These are phyloP conservation scores for Rhodotorula babjevae DNA, from an alignment of 768 basidiomycete species.

Conservation along the genomic window DNA sequence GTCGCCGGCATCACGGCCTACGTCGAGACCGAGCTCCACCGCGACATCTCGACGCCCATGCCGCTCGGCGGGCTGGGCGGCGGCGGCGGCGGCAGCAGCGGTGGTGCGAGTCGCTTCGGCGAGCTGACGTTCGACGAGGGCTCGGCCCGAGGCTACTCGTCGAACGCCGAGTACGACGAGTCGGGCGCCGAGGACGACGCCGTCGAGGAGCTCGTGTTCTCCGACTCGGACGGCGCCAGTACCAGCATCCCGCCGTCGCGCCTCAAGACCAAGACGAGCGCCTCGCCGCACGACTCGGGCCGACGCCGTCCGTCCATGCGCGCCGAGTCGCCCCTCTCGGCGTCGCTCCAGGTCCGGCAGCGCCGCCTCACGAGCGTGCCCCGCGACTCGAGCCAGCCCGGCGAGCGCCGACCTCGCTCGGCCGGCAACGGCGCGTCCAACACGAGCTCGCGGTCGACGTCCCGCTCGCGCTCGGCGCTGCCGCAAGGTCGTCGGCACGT, in stretches of 20 bases:
- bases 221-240: constrained; percentile 34
- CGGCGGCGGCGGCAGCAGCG: constrained; percentile 1
- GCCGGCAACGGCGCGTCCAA: constrained; percentile 9
- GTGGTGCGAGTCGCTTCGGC: constrained; percentile 10
- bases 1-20: constrained; percentile 89
- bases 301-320: neutral
- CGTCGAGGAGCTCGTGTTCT: constrained; percentile 4
- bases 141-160: constrained; percentile 1
- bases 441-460: constrained; percentile 73
- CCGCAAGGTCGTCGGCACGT: constrained; percentile 16
- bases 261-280: constrained; percentile 6
- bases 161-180: constrained; percentile 19
- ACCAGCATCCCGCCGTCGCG: constrained; percentile 32
- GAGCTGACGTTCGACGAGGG: constrained; percentile 27
- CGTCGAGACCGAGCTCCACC: constrained; percentile 83
- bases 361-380: constrained; percentile 35
- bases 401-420: constrained; percentile 13
- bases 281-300: neutral
- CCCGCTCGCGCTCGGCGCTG: constrained; percentile 82
- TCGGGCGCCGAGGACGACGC: constrained; percentile 27
- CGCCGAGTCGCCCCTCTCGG: constrained; percentile 24
- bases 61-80: neutral
- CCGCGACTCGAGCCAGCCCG: neutral
- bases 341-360: constrained; percentile 24
- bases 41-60: constrained; percentile 58